A percentile compares a stretch with the other conserved stretches of the same genome.
Evolutionary conservation across 768 basidiomycete genomes (phyloP).

Genomic region (Tylopilus felleus): DNA sequence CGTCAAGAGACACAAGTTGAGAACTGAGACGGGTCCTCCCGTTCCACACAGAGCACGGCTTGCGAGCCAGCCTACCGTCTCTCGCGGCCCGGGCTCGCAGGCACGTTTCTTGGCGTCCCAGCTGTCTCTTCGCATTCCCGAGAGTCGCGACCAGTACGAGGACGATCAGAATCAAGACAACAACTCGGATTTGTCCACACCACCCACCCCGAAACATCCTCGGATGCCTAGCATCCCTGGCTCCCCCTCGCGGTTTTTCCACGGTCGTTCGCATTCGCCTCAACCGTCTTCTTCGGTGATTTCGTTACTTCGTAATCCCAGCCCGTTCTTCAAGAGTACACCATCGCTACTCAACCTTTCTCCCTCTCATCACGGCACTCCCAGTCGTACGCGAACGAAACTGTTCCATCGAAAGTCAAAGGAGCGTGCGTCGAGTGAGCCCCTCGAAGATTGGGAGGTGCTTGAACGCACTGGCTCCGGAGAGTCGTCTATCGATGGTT

Average conservation of each 20-base stretch:
- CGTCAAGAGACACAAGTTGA: conserved; percentile 33
- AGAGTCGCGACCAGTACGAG: conserved; percentile 31
- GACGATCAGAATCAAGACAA: conserved; percentile 30
- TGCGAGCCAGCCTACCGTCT: conserved; percentile 27
- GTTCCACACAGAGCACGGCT: conserved; percentile 30
- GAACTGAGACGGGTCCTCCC: conserved; percentile 30
- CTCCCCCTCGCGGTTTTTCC: conserved; percentile 32
- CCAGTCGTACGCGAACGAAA: conserved; percentile 29
- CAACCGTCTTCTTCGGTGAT: conserved; percentile 35
- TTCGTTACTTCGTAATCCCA: conserved; percentile 33
- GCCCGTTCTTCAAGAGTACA: conserved; percentile 34
- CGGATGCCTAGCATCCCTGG: conserved; percentile 30
- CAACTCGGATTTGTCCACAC: conserved; percentile 31
- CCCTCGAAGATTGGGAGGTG: conserved; percentile 33
- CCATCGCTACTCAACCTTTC: conserved; percentile 31
- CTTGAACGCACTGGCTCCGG: conserved; percentile 28
- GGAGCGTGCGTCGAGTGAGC: conserved; percentile 33
- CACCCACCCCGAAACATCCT: conserved; percentile 32
- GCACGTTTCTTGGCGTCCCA: conserved; percentile 34
- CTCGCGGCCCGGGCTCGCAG: conserved; percentile 27
- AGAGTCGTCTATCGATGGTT: conserved; percentile 24
- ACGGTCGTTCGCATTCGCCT: conserved; percentile 29
- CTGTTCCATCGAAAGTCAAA: conserved; percentile 35
- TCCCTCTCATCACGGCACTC: conserved; percentile 30
- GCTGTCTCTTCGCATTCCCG: conserved; percentile 32